A percentile compares a stretch with the other conserved stretches of the same genome.
Conservation (phyloP, 1,139 yeast genomes). For the Saccharomycopsis hybrid region DNA sequence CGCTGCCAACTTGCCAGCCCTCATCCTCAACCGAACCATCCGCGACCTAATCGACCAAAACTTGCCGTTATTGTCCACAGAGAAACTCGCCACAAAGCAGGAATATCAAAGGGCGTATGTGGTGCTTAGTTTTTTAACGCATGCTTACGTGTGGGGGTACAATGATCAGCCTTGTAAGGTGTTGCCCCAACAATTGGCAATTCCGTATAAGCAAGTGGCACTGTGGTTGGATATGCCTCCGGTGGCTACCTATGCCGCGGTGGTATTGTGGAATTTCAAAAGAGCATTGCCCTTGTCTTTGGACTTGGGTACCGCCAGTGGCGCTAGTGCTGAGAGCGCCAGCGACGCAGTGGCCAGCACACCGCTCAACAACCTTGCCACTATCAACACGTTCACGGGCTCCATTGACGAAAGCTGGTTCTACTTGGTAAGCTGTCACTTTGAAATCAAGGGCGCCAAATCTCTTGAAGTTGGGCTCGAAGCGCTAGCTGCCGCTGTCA, state of each 20-base stretch:
- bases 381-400: constrained; percentile 83
- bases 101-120: constrained; percentile 78
- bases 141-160: constrained; percentile 86
- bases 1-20: constrained; percentile 61
- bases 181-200: constrained; percentile 62
- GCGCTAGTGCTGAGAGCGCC: background rate
- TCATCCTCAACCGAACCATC: constrained; percentile 59
- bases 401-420: constrained; percentile 92
- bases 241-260: constrained; percentile 78
- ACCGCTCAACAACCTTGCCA: constrained; percentile 64
- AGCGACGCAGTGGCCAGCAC: constrained; percentile 25
- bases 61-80: constrained; percentile 47
- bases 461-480: constrained; percentile 53
- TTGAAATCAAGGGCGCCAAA: constrained; percentile 76
- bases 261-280: constrained; percentile 83
- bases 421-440: constrained; percentile 78
- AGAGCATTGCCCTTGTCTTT: constrained; percentile 46
- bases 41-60: constrained; percentile 49
- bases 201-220: constrained; percentile 58
- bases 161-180: constrained; percentile 53
- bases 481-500: constrained; percentile 43
- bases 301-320: constrained; percentile 33
- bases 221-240: constrained; percentile 72
- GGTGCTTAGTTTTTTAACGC: constrained; percentile 69
- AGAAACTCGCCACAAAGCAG: constrained; percentile 35